Base-by-base conservation (phyloP, 73 alveolate genomes). In the Paramecium primaurelia region DNA sequence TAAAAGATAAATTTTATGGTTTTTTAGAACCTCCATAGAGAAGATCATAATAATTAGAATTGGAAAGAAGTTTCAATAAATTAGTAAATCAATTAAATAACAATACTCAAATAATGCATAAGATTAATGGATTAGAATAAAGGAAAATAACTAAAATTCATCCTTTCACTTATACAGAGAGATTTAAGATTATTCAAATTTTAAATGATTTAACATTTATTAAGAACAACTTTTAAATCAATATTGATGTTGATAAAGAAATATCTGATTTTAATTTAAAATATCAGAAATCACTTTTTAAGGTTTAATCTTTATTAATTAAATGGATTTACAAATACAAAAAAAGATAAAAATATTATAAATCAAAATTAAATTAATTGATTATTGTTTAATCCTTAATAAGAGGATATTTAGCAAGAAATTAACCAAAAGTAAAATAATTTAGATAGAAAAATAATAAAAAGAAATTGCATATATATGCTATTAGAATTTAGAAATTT, bases 131-230 rank as follows among this genome's bases (percentile, higher is more conserved):
- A 75, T 40, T 75, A 18, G 59, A 38, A 36, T 38, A 34, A 26
- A 77, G 89, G 25, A 77, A 77, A 38, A n/a, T 77, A 1, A 77
- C 89, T 3, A 77, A 77, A 40, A 37, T 16, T 77, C 89, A 77
- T 77, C 89, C 64, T 8, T 77, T 77, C 71, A 20, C 69, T 37
- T 75, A 75, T 36, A 75, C 88, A 38, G 68, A 75, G 38, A n/a
- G 40, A n/a, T 75, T 18, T 38, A 38, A 36, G 12, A 18, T 6
- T 16, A 75, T 75, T 4, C 68, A 75, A 37, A 77, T 77, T 3
- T 8, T n/a, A 26, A 40, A 37, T n/a, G 73, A 77, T 16, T 40
- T 6, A 5, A 37, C 22, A 16, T 77, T 77, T 40, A 38, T 77
- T 4, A 34, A 77, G 26, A 38, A 5, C 16, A 37, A 77, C 20